phyloP scores from a whole-genome alignment of 169 alveolate species.

The Plasmodium relictum region DNA sequence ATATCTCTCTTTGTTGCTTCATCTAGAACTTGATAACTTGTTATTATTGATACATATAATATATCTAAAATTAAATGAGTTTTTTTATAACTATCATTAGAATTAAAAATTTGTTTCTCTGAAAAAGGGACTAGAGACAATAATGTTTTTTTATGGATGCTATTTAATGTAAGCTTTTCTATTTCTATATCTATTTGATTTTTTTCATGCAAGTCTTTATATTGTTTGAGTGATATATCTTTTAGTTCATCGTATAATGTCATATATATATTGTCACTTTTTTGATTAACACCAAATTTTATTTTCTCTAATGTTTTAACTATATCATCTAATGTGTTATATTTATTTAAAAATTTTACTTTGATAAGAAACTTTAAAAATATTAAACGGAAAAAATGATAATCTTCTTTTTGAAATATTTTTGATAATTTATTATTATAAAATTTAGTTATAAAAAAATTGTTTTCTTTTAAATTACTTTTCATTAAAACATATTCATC shows the following conservation, averaged over 20 bases:
- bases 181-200: slow-evolving; percentile 38
- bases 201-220: slow-evolving; percentile 21
- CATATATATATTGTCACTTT: slow-evolving; percentile 31
- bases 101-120: neutral
- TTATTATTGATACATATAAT: slow-evolving; percentile 43
- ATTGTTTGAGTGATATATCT: slow-evolving; percentile 15
- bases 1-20: slow-evolving; percentile 25
- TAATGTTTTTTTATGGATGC: slow-evolving; percentile 17
- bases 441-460: slow-evolving; percentile 39
- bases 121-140: slow-evolving; percentile 41
- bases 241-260: slow-evolving; percentile 39
- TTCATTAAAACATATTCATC: neutral
- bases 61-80: slow-evolving; percentile 48
- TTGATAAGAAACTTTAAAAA: slow-evolving; percentile 43
- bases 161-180: slow-evolving; percentile 15
- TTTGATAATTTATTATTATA: slow-evolving; percentile 35
- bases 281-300: slow-evolving; percentile 37
- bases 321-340: slow-evolving; percentile 16
- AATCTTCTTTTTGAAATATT: slow-evolving; percentile 30
- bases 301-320: slow-evolving; percentile 25
- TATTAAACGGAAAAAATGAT: slow-evolving; percentile 72
- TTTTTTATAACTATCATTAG: slow-evolving; percentile 13
- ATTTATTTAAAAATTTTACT: slow-evolving; percentile 20
- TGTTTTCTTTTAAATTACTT: slow-evolving; percentile 11
- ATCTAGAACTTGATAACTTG: slow-evolving; percentile 11